A percentile compares a stretch with the other conserved stretches of the same genome.
Evolutionary conservation across 257 asterid genomes (phyloP).

Genomic region (Solanum peruvianum): DNA sequence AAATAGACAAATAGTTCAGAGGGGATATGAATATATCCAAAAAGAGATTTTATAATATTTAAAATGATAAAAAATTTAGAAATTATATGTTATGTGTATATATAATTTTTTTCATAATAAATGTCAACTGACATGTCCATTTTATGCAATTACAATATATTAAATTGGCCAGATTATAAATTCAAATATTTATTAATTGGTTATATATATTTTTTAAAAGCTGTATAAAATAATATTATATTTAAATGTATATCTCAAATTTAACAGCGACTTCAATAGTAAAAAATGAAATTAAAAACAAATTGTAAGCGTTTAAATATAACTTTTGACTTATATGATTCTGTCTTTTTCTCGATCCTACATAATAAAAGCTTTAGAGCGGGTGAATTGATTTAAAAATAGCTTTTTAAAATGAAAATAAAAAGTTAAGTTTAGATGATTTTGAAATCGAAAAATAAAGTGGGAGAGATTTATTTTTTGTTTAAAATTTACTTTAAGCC

Average conservation of each 20-base stretch:
- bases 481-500: no score
- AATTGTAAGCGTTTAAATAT: not conserved
- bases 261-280: not conserved
- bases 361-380: not conserved
- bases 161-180: not conserved
- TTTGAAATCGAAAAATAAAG: no score
- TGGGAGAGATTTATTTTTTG: accelerated
- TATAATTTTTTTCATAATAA: not conserved
- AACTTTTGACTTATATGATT: not conserved
- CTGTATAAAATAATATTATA: no score
- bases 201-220: not conserved
- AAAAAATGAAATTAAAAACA: no score
- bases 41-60: no score
- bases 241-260: not conserved
- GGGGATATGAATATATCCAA: no score
- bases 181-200: not conserved
- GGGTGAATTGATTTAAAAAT: no score
- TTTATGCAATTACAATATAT: not conserved
- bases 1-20: no score
- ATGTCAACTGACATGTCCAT: not conserved
- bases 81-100: no score
- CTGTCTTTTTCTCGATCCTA: not conserved
- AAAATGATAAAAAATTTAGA: no score
- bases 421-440: no score
- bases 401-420: no score